Evolutionary conservation across 2,329 filamentous ascomycete species (phyloP).

Genomic region (Balansia obtecta): DNA sequence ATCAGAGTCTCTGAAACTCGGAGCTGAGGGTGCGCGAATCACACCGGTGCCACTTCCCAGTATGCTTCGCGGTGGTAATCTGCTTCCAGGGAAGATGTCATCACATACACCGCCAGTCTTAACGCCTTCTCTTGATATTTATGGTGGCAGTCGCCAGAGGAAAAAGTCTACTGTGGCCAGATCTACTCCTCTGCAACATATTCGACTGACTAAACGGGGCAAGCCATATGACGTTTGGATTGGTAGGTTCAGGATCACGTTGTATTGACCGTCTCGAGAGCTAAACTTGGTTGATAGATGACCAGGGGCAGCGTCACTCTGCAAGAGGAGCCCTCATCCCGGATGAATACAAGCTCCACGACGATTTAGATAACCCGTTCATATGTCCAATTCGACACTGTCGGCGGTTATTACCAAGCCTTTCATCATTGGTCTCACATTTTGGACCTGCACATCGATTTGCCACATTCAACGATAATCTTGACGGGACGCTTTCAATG

Average conservation of each 20-base stretch:
- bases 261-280: neutral
- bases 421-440: conserved; percentile 15
- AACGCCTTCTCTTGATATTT: neutral
- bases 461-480: conserved; percentile 26
- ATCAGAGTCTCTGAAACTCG: neutral
- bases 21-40: neutral
- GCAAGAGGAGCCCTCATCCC: conserved; percentile 21
- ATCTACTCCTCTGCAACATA: too few relatives aligned
- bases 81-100: neutral
- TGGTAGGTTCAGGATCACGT: neutral
- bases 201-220: neutral
- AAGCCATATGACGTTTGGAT: conserved; percentile 1
- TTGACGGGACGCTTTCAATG: conserved; percentile 25
- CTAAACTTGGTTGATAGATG: neutral
- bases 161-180: too few relatives aligned
- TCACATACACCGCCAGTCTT: neutral
- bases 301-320: neutral
- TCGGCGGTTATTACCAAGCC: conserved; percentile 14
- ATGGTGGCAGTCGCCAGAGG: neutral
- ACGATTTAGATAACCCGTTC: conserved; percentile 13
- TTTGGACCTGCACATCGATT: conserved; percentile 14
- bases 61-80: neutral
- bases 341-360: conserved; percentile 16
- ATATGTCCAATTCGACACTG: conserved; percentile 27
- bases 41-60: conserved; percentile 1